Base-by-base conservation (phyloP, 306 rosid species). In the Bauhinia variegata region DNA sequence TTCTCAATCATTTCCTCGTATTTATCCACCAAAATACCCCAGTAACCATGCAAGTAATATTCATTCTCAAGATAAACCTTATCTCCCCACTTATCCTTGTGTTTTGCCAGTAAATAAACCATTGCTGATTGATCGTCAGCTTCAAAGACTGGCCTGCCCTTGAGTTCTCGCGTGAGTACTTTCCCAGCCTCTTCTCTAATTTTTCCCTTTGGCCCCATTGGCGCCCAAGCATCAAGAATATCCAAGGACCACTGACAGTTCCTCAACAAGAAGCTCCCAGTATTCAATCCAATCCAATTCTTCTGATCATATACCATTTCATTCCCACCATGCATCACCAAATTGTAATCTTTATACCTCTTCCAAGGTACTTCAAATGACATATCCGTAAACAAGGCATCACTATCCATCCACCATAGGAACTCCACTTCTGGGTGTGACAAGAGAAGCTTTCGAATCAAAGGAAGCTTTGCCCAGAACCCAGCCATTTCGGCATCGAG, bases 81-180 rank as follows among this genome's bases (percentile, higher is more conserved):
- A 6, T 70, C 50, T 4, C 82, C 86, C 89, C 89, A 84, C 3
- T 36, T 57, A 3, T 78, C 84, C 18, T 41, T 80, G 18, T 72
- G 72, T 0, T 54, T 81, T 0, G 71, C 73, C 31, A 84, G 36
- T 14, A 84, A n/a, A 73, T 86, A 91, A 19, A 88, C 95, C 92
- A 91, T 88, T 0, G 97, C 96, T 1, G 92, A 84, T 60, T 91
- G 92, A 76, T 91, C 97, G 64, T 91, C 95, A 0, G 97, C 95
- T 63, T 88, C 95, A 66, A 91, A 91, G 46, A 80, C 91, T 0
- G 91, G 95, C 39, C 96, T 72, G 4, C 54, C 80, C 30, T 75
- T 81, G n/a, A 84, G 80, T 73, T 73, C 84, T 16, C 68, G 33
- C 6, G 89, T 84, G 43, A 81, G 67, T 0, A 84, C 54, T 70